Base-by-base conservation (phyloP, 2,329 filamentous ascomycete species). In the Fusarium oligoseptatum region DNA sequence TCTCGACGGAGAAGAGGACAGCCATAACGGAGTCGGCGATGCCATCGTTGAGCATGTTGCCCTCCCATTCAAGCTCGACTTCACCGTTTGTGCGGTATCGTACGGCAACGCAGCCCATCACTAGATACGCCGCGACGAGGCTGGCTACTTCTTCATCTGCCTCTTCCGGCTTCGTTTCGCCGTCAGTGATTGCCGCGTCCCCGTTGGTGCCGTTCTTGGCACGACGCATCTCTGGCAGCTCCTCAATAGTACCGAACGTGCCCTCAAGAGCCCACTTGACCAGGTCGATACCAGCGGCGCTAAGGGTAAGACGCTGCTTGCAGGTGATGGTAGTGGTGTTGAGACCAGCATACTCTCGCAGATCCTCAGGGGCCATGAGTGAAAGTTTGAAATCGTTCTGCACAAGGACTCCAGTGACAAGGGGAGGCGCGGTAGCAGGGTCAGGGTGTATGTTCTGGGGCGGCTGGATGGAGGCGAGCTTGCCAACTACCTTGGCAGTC, bases 381-480 rank as follows among this genome's bases (percentile, higher is more conserved):
- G 94, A 97, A 80, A 99, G 91, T 82, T 98, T 98, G 83, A 99
- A 98, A 82, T 98, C 97, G 81, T 97, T 98, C 77, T 98, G 96
- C 9, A 99, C 95, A 17, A 99, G 88, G 0, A 99, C 97, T 32
- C 97, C 97, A 1, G 93, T 94, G 77, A 99, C 90, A 50, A 98
- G 87, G 65, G 85, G 86, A 12, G 80, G 52, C 14, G 81, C 80
- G 12, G 76, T 75, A n/a, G 78, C 57, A 15, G 68, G 32, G 27
- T 76, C 76, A 12, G 65, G 27, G 52, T 70, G 66, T 2, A 69
- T 63, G 60, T 80, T 82, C 17, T 82, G 82, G 3, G 94, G 93
- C 3, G 94, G 94, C 3, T 93, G 89, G 58, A 96, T 92, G 36
- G 95, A 90, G 9, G 97, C 97, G 14, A 99, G 89, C 81, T 95